phyloP scores from a whole-genome alignment of 306 rosid species.

The Cicer yamashitae region DNA sequence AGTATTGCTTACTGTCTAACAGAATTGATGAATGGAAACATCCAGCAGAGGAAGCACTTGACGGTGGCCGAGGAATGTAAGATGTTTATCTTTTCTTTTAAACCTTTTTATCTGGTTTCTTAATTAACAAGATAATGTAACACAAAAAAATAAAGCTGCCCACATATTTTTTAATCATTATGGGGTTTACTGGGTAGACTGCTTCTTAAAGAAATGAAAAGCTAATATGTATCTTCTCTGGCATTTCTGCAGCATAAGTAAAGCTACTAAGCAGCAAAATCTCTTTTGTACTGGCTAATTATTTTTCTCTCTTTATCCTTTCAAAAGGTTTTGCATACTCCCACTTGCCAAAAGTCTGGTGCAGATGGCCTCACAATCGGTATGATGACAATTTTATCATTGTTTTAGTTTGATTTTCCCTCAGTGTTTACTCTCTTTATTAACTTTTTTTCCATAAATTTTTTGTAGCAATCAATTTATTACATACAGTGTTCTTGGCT shows the following conservation, averaged over 20 bases:
- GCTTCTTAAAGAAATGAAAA: conserved; percentile 20
- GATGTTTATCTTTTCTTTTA: conserved; percentile 27
- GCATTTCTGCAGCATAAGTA: not conserved
- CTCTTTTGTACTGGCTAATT: conserved; percentile 12
- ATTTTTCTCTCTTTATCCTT: conserved; percentile 22
- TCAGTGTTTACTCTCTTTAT: not conserved
- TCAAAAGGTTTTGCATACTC: conserved; percentile 76
- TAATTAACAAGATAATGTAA: not conserved
- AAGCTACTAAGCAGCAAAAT: not conserved
- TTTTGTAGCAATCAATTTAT: conserved; percentile 8
- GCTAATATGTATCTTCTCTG: conserved; percentile 17
- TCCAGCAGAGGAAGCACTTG: conserved; percentile 86
- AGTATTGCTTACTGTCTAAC: conserved; percentile 34
- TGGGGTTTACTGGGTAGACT: conserved; percentile 5
- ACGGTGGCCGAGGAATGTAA: conserved; percentile 94
- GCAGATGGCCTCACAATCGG: conserved; percentile 69
- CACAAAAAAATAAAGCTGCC: not conserved
- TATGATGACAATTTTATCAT: conserved; percentile 48
- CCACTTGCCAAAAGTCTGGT: conserved; percentile 70
- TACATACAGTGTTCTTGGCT: conserved; percentile 11
- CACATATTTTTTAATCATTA: conserved; percentile 5
- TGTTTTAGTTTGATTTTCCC: conserved; percentile 32
- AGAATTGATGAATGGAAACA: conserved; percentile 94
- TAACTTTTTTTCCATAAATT: not conserved
- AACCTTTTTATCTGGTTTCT: not conserved